phyloP scores from a whole-genome alignment of 257 asterid genomes.

The Anisodus acutangulus region DNA sequence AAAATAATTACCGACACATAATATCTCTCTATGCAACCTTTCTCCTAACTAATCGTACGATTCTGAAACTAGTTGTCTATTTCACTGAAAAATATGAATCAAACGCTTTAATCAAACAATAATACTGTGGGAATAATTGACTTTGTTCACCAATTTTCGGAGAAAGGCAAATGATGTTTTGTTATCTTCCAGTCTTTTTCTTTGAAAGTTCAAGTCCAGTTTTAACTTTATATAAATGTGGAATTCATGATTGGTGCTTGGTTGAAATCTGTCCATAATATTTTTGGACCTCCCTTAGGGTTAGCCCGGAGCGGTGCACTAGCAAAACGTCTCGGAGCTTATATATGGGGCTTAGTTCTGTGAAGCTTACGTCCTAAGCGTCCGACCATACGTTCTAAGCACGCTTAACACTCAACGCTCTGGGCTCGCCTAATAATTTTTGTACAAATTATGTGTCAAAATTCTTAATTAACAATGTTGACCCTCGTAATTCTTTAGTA shows the following conservation, averaged over 20 bases:
- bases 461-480: too few species aligned
- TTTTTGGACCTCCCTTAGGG: too few species aligned
- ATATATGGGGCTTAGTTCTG: too few species aligned
- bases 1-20: background rate
- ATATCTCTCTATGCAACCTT: too few species aligned
- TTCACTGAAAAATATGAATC: background rate
- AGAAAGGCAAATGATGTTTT: background rate
- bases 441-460: too few species aligned
- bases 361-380: too few species aligned
- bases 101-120: background rate
- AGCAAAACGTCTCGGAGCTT: too few species aligned
- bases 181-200: background rate
- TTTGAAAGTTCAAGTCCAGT: background rate
- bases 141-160: background rate
- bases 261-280: background rate
- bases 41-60: background rate
- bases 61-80: background rate
- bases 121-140: background rate
- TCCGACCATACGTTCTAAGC: too few species aligned
- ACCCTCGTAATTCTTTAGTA: too few species aligned
- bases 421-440: too few species aligned
- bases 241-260: slow-evolving; percentile 9
- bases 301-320: too few species aligned
- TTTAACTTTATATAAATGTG: background rate
- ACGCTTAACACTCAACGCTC: too few species aligned